Percentiles rank a stretch among this genome's conserved stretches.
Evolutionary conservation across 108 stramenopile genomes (phyloP).

Genomic region (Phaeodactylum tricornutum): DNA sequence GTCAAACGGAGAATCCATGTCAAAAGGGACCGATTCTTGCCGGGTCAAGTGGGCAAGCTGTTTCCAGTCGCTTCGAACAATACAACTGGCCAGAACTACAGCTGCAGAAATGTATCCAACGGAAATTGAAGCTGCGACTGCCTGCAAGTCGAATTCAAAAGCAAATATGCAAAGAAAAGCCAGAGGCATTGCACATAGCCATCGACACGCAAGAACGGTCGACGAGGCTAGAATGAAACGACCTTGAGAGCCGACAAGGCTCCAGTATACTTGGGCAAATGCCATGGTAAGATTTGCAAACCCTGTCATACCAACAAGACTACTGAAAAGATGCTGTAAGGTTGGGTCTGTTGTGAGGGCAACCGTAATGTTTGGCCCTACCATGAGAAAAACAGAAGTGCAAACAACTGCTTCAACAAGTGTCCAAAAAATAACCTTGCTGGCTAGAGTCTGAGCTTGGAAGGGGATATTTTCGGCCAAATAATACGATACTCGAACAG

Average conservation of each 20-base stretch:
- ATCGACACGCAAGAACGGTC: slow-evolving; percentile 30
- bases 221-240: slow-evolving; percentile 42
- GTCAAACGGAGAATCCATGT: too few species aligned
- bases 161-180: slow-evolving; percentile 30
- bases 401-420: slow-evolving; percentile 29
- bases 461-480: slow-evolving; percentile 36
- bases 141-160: slow-evolving; percentile 26
- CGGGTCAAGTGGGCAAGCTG: background rate
- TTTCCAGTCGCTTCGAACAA: slow-evolving; percentile 3
- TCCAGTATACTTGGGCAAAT: slow-evolving; percentile 47
- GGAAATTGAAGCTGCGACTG: slow-evolving; percentile 29
- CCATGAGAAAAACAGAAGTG: slow-evolving; percentile 40
- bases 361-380: slow-evolving; percentile 22
- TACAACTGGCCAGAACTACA: slow-evolving; percentile 7
- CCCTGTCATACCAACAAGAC: slow-evolving; percentile 48
- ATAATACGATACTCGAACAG: slow-evolving; percentile 50
- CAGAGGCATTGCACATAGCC: slow-evolving; percentile 48
- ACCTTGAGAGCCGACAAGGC: slow-evolving; percentile 54
- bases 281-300: slow-evolving; percentile 58
- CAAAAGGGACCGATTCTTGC: too few species aligned
- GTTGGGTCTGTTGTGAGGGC: slow-evolving; percentile 43
- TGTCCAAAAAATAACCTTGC: slow-evolving; percentile 39
- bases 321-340: slow-evolving; percentile 43
- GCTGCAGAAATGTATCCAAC: slow-evolving; percentile 44
- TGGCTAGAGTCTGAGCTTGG: slow-evolving; percentile 39